A percentile compares a stretch with the other conserved stretches of the same genome.
These are phyloP conservation scores for Hypoxylon lenormandii DNA, from an alignment of 495 filamentous ascomycete species.

Conservation along the genomic window DNA sequence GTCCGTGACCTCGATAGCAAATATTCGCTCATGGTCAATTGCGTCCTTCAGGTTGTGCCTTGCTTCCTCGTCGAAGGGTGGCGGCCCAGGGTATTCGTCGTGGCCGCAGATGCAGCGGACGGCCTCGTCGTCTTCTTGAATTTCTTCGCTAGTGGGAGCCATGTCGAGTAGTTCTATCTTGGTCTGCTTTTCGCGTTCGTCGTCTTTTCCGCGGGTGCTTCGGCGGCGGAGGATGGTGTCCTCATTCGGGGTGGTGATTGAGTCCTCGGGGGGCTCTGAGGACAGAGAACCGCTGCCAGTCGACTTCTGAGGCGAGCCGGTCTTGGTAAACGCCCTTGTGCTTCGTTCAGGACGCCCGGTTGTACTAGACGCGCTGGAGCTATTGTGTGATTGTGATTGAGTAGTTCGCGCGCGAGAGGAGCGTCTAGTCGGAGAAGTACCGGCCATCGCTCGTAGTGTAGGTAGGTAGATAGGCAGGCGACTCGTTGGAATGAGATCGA, in stretches of 20 bases:
- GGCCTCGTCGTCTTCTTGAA: constrained; percentile 88
- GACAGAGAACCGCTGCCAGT: constrained; percentile 76
- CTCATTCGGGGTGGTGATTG: constrained; percentile 53
- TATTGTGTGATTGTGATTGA: constrained; percentile 81
- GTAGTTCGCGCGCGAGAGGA: constrained; percentile 89
- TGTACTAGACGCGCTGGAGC: constrained; percentile 77
- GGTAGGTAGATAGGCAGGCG: constrained; percentile 30
- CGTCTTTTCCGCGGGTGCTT: constrained; percentile 71
- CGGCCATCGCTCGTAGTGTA: constrained; percentile 62
- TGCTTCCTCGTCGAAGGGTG: constrained; percentile 72
- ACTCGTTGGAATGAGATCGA: constrained; percentile 45
- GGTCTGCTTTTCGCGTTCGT: constrained; percentile 50
- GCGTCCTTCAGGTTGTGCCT: constrained; percentile 63
- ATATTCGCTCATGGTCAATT: constrained; percentile 66
- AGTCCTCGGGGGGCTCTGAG: constrained; percentile 83
- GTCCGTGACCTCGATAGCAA: constrained; percentile 78
- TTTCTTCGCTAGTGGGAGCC: constrained; percentile 69
- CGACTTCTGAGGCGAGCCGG: constrained; percentile 77
- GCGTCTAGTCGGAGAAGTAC: constrained; percentile 77
- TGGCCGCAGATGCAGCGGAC: constrained; percentile 95
- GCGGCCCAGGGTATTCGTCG: constrained; percentile 93
- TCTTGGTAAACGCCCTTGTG: constrained; percentile 77
- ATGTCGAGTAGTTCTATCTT: constrained; percentile 65
- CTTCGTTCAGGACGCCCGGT: constrained; percentile 74
- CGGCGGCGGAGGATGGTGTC: constrained; percentile 64